phyloP scores from a whole-genome alignment of 225 moss, liverwort and hornwort species.

The Pseudoscleropodium purum region DNA sequence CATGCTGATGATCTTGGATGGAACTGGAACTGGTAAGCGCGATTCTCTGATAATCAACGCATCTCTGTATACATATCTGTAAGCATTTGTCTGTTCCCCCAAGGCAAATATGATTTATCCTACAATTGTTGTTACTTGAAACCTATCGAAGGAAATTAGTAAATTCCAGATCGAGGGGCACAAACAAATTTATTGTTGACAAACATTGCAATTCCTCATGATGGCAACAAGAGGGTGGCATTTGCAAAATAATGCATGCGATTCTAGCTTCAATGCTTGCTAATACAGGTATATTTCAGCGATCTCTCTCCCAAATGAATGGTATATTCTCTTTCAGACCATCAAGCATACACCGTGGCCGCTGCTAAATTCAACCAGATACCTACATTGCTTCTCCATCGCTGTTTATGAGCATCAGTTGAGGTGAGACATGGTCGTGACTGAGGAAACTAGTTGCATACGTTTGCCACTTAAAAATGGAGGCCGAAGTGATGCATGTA shows the following conservation, averaged over 20 bases:
- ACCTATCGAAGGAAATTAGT: neutral
- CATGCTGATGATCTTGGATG: neutral
- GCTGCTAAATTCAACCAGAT: neutral
- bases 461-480: no score
- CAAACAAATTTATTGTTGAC: no score
- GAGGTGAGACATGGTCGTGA: no score
- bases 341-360: no score
- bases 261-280: no score
- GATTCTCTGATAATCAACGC: neutral
- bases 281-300: no score
- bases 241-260: no score
- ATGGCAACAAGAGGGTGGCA: neutral
- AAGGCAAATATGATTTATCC: neutral
- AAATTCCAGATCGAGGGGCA: no score
- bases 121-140: neutral
- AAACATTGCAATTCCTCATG: neutral
- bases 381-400: neutral
- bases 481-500: no score
- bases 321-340: no score
- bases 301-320: no score
- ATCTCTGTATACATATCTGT: neutral
- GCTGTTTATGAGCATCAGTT: neutral
- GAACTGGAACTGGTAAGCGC: neutral
- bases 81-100: neutral
- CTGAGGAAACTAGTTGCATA: no score